These are phyloP conservation scores for Talaromyces adpressus DNA, from an alignment of 495 filamentous ascomycete genomes.

Conservation along the genomic window DNA sequence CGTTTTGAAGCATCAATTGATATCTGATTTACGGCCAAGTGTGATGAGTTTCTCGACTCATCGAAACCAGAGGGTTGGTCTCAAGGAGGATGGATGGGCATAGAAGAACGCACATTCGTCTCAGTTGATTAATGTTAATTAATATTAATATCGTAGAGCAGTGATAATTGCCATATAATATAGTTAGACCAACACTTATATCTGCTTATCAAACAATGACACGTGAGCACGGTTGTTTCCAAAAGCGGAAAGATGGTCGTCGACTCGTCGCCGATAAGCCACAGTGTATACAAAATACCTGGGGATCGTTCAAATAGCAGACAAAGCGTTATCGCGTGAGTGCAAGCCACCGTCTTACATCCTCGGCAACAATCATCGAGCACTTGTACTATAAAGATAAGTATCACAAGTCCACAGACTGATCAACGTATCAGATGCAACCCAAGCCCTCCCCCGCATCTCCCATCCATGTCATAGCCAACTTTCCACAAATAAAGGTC, in stretches of 20 bases:
- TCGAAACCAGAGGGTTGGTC: too few species aligned
- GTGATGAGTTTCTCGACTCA: too few species aligned
- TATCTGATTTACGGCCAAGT: too few species aligned
- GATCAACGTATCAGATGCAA: background rate
- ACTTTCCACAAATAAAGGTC: background rate
- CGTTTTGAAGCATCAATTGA: background rate
- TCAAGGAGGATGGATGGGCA: too few species aligned
- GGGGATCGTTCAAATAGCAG: background rate
- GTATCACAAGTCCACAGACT: background rate
- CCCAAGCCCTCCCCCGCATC: background rate
- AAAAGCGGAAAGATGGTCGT: background rate
- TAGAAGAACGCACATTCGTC: too few species aligned
- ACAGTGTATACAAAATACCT: background rate
- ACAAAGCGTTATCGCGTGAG: background rate
- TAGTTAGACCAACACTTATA: background rate
- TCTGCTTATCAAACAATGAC: background rate
- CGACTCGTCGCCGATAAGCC: background rate
- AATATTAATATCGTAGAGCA: too few species aligned
- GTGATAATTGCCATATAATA: background rate
- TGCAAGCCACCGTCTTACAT: background rate
- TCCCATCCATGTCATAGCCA: background rate
- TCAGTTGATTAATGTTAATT: too few species aligned
- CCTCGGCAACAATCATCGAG: background rate
- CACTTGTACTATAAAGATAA: background rate
- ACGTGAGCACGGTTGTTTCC: background rate